phyloP scores from a whole-genome alignment of 345 rosid species.

The Physaria fendleri region DNA sequence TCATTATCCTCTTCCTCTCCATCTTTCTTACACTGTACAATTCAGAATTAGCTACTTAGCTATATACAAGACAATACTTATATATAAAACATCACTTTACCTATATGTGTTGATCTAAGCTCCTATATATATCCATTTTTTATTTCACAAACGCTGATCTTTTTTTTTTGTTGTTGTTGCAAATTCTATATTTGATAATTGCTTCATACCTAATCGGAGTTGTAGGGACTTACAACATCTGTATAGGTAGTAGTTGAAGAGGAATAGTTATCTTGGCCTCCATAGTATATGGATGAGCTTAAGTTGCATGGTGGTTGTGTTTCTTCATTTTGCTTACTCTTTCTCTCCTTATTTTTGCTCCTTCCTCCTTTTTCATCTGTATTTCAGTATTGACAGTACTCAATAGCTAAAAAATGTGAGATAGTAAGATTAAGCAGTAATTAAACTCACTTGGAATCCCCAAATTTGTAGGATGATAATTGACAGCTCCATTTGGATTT shows the following conservation, averaged over 20 bases:
- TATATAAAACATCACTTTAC: not conserved
- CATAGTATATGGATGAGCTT: constrained; percentile 87
- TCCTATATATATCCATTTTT: not conserved
- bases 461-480: constrained; percentile 37
- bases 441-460: constrained; percentile 21
- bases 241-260: constrained; percentile 38
- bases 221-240: constrained; percentile 31
- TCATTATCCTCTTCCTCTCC: constrained; percentile 45
- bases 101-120: not conserved
- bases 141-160: not conserved
- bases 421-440: not conserved
- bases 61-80: not conserved
- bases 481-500: constrained; percentile 33
- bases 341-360: constrained; percentile 30
- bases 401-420: not conserved
- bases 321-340: constrained; percentile 46
- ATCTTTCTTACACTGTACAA: constrained; percentile 55
- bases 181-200: not conserved
- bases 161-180: not conserved
- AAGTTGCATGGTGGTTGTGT: constrained; percentile 59
- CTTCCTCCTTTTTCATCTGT: constrained; percentile 29
- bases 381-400: not conserved
- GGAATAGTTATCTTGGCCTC: constrained; percentile 85
- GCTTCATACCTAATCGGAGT: not conserved
- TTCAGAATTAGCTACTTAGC: not conserved